Conservation (phyloP, 768 basidiomycete species). For the Leccinum uliginosum region DNA sequence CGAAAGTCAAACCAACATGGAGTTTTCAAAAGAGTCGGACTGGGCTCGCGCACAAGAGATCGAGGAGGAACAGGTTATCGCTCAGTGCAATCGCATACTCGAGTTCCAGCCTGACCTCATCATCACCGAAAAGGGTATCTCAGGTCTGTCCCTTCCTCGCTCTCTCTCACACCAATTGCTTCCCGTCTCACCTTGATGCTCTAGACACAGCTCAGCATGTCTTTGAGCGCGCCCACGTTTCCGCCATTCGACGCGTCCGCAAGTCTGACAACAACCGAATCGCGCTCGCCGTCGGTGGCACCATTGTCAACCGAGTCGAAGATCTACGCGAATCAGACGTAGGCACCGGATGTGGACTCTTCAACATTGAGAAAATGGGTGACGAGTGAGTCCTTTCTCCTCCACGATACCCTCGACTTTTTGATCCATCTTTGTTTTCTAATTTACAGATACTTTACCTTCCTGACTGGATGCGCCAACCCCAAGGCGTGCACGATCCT, state of each 20-base stretch:
- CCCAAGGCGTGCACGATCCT: conserved; percentile 99
- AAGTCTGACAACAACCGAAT: conserved; percentile 99
- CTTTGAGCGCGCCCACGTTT: conserved; percentile 80
- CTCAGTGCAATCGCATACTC: conserved; percentile 75
- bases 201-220: conserved; percentile 91
- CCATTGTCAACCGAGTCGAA: no score
- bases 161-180: not conserved
- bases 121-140: conserved; percentile 97
- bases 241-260: conserved; percentile 94
- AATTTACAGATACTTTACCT: conserved; percentile 80
- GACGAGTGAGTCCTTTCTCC: no score
- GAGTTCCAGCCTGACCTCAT: conserved; percentile 95
- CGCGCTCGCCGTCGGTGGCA: conserved; percentile 58
- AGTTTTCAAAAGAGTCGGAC: conserved; percentile 90
- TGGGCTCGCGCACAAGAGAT: conserved; percentile 91
- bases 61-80: conserved; percentile 95
- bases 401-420: no score
- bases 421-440: not conserved
- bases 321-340: no score
- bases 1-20: conserved; percentile 97
- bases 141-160: conserved; percentile 46
- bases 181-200: not conserved
- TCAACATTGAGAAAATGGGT: no score
- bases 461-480: conserved; percentile 83
- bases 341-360: no score